These are phyloP conservation scores for Tylopilus rubrobrunneus DNA, from an alignment of 768 basidiomycete species.

Conservation along the genomic window DNA sequence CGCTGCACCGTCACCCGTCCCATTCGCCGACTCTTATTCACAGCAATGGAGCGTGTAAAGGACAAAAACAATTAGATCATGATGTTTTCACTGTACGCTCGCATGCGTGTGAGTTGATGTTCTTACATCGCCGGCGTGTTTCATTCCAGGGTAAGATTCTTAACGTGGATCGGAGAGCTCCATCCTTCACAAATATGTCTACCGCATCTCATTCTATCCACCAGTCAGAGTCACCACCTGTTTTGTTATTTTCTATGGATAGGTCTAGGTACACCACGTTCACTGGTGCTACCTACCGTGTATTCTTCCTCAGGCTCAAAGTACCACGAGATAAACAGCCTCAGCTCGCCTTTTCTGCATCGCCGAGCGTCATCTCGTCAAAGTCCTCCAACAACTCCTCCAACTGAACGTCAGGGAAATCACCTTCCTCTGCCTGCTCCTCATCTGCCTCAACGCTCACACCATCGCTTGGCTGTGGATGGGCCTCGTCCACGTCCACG, in stretches of 20 bases:
- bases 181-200: too few species aligned
- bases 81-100: background rate
- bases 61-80: constrained; percentile 21
- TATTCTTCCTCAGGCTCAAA: too few species aligned
- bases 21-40: background rate
- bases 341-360: constrained; percentile 24
- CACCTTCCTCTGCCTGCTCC: constrained; percentile 64
- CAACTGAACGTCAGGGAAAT: constrained; percentile 85
- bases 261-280: too few species aligned
- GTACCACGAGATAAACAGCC: background rate
- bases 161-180: too few species aligned
- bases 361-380: constrained; percentile 81
- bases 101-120: background rate
- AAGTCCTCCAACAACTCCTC: constrained; percentile 90
- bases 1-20: constrained; percentile 28
- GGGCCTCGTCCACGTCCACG: constrained; percentile 61
- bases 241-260: too few species aligned
- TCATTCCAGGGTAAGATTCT: background rate
- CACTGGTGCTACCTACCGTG: too few species aligned
- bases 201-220: too few species aligned
- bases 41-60: constrained; percentile 34
- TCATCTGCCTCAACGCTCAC: constrained; percentile 23
- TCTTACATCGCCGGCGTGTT: background rate
- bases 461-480: constrained; percentile 25
- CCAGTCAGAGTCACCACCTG: too few species aligned